Conservation (phyloP, 495 filamentous ascomycete species). For the Podospora didyma region DNA sequence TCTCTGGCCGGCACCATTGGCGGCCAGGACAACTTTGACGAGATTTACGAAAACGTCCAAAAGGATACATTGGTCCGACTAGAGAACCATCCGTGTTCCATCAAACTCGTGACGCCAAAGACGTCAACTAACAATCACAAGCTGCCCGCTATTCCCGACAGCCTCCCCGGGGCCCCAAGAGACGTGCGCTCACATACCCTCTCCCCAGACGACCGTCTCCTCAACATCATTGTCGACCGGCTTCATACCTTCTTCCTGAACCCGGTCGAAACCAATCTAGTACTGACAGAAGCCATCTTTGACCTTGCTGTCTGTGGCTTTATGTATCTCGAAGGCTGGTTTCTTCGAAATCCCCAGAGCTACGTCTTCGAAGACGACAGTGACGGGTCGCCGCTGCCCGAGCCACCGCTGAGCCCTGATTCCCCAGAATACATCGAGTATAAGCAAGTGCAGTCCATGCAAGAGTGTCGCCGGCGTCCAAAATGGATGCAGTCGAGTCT, state of each 20-base stretch:
- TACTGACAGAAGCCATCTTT: conserved; percentile 75
- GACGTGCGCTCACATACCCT: conserved; percentile 58
- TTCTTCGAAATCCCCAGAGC: conserved; percentile 66
- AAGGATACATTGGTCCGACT: conserved; percentile 72
- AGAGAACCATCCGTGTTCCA: conserved; percentile 76
- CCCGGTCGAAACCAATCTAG: conserved; percentile 82
- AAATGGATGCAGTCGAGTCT: conserved; percentile 41
- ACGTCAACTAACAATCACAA: conserved; percentile 48
- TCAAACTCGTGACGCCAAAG: conserved; percentile 53
- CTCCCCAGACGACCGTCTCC: conserved; percentile 68
- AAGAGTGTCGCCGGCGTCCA: conserved; percentile 47
- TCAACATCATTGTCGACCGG: conserved; percentile 64
- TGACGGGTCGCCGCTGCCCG: conserved; percentile 22
- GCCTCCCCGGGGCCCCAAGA: conserved; percentile 48
- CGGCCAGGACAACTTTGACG: conserved; percentile 65
- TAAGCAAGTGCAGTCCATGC: conserved; percentile 40
- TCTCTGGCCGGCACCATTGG: conserved; percentile 68
- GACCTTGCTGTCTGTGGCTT: conserved; percentile 79
- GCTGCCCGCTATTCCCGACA: conserved; percentile 44
- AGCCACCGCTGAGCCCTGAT: conserved; percentile 30
- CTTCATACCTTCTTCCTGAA: conserved; percentile 82
- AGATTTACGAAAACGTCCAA: conserved; percentile 76
- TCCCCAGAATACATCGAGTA: conserved; percentile 38
- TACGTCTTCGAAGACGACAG: conserved; percentile 51
- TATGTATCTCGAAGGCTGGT: conserved; percentile 82